Evolutionary conservation across 192 early-diverging fungal species (phyloP), one percentile per base, ranked within the genome.

Genomic region (Coemansia sp.): DNA sequence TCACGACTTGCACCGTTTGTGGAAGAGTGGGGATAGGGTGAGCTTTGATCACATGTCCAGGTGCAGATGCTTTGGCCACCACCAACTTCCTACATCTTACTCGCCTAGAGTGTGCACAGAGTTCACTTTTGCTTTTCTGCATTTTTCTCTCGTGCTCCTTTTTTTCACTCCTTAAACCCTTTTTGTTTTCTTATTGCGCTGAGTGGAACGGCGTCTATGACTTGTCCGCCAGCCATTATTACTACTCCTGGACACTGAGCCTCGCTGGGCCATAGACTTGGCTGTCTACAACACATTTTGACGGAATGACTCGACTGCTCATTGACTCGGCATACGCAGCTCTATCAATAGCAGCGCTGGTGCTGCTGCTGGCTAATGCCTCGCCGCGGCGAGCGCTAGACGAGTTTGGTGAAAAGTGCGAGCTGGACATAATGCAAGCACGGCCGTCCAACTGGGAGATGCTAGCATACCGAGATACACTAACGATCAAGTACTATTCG

Each of bases 401-500:
- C 59, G 80, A 83, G 73, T 83, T 83, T 34, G 63, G 68, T 19
- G 72, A 64, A 15, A 83, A 83, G 50, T 83, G 80, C 66, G 80
- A 68, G 42, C 31, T 59, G 4, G 80, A 82, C n/a, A 74, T 82
- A n/a, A 36, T 45, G 34, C 69, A 69, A 38, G 50, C 66, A 11
- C 61, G 69, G 45, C 68, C 58, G n/a, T 50, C 68, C 23, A 32
- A 36, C 19, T 45, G 48, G 15, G 46, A 37, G 9, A 34, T 68
- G 5, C 25, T 79, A 44, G 27, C 67, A 11, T 84, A 84, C 46
- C 73, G 76, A 10, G 82, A 84, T 62, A 64, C 61, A 23, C 74
- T 84, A 34, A 84, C 82, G 1, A 66, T 79, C 66, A 78, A 79
- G 58, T 65, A 78, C 51, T 74, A 68, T 23, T 79, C 76, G 31